These are phyloP conservation scores for Aspergillus glaucus DNA, from an alignment of 2,329 filamentous ascomycete species.

Conservation along the genomic window DNA sequence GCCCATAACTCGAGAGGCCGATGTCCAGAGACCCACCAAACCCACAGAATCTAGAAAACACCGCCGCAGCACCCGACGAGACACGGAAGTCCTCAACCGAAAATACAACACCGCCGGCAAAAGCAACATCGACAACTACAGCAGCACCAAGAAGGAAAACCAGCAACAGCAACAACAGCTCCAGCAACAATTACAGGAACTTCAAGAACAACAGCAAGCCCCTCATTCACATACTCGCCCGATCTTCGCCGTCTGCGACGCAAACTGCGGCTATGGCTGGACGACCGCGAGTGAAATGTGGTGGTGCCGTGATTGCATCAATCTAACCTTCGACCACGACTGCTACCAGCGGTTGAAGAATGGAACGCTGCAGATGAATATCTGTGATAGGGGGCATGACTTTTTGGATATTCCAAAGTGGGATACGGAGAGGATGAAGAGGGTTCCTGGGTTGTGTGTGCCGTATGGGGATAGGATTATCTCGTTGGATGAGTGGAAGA, in stretches of 20 bases:
- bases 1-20: too few species aligned
- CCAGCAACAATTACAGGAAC: background rate
- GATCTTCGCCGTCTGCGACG: constrained; percentile 9
- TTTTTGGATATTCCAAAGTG: constrained; percentile 19
- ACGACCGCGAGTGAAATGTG: constrained; percentile 20
- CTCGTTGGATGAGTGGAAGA: constrained; percentile 17
- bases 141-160: background rate
- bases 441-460: constrained; percentile 14
- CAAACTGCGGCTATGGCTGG: constrained; percentile 13
- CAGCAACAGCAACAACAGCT: background rate
- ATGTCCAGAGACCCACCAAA: too few species aligned
- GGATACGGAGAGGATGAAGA: constrained; percentile 11
- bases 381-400: constrained; percentile 18
- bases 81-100: background rate
- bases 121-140: background rate
- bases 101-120: background rate
- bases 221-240: background rate
- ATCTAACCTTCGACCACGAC: constrained; percentile 15
- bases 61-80: background rate
- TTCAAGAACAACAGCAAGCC: background rate
- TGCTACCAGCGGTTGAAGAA: constrained; percentile 15
- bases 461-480: constrained; percentile 16
- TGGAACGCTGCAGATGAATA: constrained; percentile 18
- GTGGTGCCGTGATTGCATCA: constrained; percentile 23
- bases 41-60: background rate